A percentile compares a stretch with the other conserved stretches of the same genome.
phyloP scores from a whole-genome alignment of 768 basidiomycete species.

The Suillus sp. region DNA sequence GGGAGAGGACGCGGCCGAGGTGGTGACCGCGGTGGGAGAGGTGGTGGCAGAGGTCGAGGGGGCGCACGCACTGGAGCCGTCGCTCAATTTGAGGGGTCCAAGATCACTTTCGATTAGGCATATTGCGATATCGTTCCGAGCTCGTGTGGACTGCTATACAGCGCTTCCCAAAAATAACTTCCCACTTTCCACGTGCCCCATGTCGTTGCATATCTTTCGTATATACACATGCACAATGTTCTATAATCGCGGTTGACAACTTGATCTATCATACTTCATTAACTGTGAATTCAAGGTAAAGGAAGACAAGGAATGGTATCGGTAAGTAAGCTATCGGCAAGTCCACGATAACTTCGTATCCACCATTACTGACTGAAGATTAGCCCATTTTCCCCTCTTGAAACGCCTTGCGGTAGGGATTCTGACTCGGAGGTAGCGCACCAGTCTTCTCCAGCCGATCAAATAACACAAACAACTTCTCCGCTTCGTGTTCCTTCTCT shows the following conservation, averaged over 20 bases:
- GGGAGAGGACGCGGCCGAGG: conserved; percentile 43
- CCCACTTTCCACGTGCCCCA: no score
- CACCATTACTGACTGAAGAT: neutral
- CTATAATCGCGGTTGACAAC: neutral
- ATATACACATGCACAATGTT: conserved; percentile 4
- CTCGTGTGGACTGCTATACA: neutral
- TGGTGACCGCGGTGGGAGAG: conserved; percentile 38
- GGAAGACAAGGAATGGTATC: neutral
- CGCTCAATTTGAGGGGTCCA: conserved; percentile 51
- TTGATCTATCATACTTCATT: conserved; percentile 5
- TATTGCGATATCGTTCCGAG: neutral
- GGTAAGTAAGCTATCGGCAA: neutral
- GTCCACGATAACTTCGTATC: neutral
- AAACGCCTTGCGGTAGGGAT: conserved; percentile 74
- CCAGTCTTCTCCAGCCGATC: conserved; percentile 84
- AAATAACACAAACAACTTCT: conserved; percentile 89
- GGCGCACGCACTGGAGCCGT: conserved; percentile 57
- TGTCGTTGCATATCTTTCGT: conserved; percentile 8
- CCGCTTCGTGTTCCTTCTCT: conserved; percentile 93
- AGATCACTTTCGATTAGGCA: conserved; percentile 45
- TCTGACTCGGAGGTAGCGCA: conserved; percentile 61
- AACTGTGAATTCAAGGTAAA: neutral
- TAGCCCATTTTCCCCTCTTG: conserved; percentile 29
- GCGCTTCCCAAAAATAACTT: conserved; percentile 1
- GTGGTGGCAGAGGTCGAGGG: conserved; percentile 40